phyloP scores from a whole-genome alignment of 2,329 filamentous ascomycete species.

The Endoconidiophora polonica region DNA sequence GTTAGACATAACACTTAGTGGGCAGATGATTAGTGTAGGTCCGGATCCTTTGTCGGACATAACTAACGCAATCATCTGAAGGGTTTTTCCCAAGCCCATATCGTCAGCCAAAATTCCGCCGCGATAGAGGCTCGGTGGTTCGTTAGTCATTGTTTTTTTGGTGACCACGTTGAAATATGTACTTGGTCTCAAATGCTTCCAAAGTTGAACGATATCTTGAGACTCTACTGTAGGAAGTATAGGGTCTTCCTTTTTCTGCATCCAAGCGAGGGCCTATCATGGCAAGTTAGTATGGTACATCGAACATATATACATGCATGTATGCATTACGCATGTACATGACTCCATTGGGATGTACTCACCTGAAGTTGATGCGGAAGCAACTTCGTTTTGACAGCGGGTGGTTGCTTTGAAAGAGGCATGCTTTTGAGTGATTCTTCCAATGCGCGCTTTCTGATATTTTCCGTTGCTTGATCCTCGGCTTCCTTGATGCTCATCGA shows the following conservation, averaged over 20 bases:
- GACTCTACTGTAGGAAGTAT: slow-evolving; percentile 41
- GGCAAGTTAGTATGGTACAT: no score
- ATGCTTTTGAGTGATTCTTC: slow-evolving; percentile 55
- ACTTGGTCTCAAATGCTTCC: not conserved
- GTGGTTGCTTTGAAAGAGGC: slow-evolving; percentile 55
- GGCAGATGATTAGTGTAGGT: slow-evolving; percentile 63
- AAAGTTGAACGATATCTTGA: slow-evolving; percentile 24
- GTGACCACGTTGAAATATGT: not conserved
- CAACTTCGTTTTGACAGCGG: slow-evolving; percentile 45
- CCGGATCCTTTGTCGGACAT: slow-evolving; percentile 36
- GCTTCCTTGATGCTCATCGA: not conserved
- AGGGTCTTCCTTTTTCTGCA: slow-evolving; percentile 60
- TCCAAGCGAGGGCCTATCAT: slow-evolving; percentile 59
- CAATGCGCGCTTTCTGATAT: slow-evolving; percentile 4
- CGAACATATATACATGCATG: no score
- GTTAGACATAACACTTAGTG: slow-evolving; percentile 77
- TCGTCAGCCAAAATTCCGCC: slow-evolving; percentile 82
- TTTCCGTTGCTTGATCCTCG: not conserved
- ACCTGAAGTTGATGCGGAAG: slow-evolving; percentile 63
- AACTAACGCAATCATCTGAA: slow-evolving; percentile 71
- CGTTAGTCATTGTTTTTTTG: not conserved
- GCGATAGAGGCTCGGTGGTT: slow-evolving; percentile 47
- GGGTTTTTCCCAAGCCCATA: slow-evolving; percentile 82
- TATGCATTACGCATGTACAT: not conserved
- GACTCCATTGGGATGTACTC: slow-evolving; percentile 9